These are phyloP conservation scores for Striga hermonthica DNA, from an alignment of 305 asterid genomes.

Conservation along the genomic window DNA sequence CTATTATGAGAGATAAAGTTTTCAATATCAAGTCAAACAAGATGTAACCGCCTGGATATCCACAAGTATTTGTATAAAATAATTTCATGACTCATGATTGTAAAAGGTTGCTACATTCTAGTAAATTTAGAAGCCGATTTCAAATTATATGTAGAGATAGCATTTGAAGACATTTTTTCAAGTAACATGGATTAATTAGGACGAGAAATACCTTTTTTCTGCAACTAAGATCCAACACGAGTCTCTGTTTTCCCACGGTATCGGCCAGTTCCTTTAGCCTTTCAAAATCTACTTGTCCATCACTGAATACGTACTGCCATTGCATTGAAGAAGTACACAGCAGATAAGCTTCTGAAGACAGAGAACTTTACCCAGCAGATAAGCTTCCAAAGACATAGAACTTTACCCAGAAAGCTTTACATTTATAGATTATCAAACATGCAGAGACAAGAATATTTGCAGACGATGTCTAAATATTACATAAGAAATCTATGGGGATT, in stretches of 20 bases:
- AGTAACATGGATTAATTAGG: not conserved
- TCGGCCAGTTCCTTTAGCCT: constrained; percentile 74
- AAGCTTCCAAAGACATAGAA: constrained; percentile 22
- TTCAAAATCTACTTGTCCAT: constrained; percentile 81
- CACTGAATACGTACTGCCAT: constrained; percentile 77
- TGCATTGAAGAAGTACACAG: constrained; percentile 26
- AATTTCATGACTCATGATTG: not conserved
- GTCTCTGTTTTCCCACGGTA: constrained; percentile 73
- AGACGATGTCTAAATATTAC: not conserved
- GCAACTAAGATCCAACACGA: constrained; percentile 93
- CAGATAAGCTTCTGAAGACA: constrained; percentile 26
- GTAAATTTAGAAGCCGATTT: no score
- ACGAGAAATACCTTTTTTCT: constrained; percentile 69
- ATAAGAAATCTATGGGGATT: no score
- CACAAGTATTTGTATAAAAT: not conserved
- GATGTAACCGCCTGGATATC: not conserved
- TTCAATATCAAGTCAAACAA: not conserved
- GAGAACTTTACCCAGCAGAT: constrained; percentile 8
- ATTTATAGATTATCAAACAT: constrained; percentile 23
- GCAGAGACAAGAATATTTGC: constrained; percentile 18
- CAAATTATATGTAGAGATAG: not conserved
- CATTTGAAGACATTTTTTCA: not conserved
- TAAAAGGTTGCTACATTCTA: not conserved
- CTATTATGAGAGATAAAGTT: not conserved
- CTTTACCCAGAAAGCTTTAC: constrained; percentile 11